These are phyloP conservation scores for Lophiotrema nucula DNA, from an alignment of 495 filamentous ascomycete species.

Conservation along the genomic window DNA sequence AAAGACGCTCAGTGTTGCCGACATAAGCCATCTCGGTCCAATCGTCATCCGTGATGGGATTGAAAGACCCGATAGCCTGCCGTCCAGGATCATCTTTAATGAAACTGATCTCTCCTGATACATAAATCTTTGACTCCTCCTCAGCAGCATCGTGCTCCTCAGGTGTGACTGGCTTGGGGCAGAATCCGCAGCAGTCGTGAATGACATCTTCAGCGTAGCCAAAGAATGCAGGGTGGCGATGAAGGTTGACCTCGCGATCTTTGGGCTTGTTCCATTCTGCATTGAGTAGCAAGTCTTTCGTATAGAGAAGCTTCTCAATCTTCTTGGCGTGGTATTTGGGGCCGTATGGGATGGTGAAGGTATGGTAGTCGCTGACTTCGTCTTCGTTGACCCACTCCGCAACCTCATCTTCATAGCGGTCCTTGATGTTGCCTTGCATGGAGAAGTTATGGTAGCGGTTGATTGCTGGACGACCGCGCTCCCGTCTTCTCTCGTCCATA, in stretches of 20 bases:
- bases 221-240: conserved; percentile 76
- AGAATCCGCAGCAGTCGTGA: conserved; percentile 75
- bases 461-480: conserved; percentile 62
- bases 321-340: conserved; percentile 64
- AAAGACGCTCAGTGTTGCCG: conserved; percentile 66
- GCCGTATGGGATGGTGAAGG: conserved; percentile 68
- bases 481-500: conserved; percentile 59
- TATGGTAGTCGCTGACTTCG: conserved; percentile 67
- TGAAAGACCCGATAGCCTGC: conserved; percentile 69
- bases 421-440: conserved; percentile 64
- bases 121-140: conserved; percentile 68
- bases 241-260: conserved; percentile 67
- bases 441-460: conserved; percentile 31
- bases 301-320: conserved; percentile 76
- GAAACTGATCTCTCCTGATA: conserved; percentile 68
- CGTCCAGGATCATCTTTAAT: conserved; percentile 76
- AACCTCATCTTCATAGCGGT: conserved; percentile 68
- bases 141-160: conserved; percentile 68
- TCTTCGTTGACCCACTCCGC: conserved; percentile 76
- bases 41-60: conserved; percentile 75
- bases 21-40: conserved; percentile 79
- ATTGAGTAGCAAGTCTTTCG: conserved; percentile 77
- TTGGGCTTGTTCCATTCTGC: conserved; percentile 79
- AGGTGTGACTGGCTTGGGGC: conserved; percentile 63
- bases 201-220: conserved; percentile 66